These are phyloP conservation scores for Syzygium syzygioides DNA, from an alignment of 441 rosid genomes.

Conservation along the genomic window DNA sequence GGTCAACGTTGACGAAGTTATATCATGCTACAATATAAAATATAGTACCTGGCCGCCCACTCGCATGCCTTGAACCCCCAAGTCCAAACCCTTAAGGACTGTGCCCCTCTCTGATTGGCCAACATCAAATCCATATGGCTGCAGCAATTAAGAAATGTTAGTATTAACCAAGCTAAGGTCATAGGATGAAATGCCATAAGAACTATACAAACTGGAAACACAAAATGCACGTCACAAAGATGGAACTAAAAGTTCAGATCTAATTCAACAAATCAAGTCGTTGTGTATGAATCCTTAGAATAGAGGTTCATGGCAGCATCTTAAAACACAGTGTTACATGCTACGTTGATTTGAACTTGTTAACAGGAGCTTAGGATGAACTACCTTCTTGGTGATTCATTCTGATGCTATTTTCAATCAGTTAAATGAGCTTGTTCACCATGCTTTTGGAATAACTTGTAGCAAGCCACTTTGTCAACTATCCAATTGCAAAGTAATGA, in stretches of 20 bases:
- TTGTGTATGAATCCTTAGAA: background rate
- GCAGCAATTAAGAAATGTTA: constrained; percentile 19
- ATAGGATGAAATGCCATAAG: background rate
- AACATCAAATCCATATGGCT: constrained; percentile 96
- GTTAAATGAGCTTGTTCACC: background rate
- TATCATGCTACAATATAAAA: background rate
- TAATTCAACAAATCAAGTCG: background rate
- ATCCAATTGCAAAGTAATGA: background rate
- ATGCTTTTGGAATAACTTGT: background rate
- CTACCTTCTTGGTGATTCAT: background rate
- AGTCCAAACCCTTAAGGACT: constrained; percentile 89
- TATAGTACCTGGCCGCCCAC: constrained; percentile 82
- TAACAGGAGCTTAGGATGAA: background rate
- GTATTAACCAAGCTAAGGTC: background rate
- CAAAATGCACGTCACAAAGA: background rate
- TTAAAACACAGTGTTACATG: background rate
- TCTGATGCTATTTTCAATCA: background rate
- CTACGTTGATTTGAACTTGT: background rate
- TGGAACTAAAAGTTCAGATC: background rate
- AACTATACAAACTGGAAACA: background rate
- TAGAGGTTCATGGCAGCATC: background rate
- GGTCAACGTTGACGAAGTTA: background rate
- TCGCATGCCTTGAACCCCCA: constrained; percentile 83
- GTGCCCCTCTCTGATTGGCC: constrained; percentile 87
- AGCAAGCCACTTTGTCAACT: background rate